A percentile compares a stretch with the other conserved stretches of the same genome.
phyloP scores from a whole-genome alignment of 768 basidiomycete species.

The Daedalea quercina region DNA sequence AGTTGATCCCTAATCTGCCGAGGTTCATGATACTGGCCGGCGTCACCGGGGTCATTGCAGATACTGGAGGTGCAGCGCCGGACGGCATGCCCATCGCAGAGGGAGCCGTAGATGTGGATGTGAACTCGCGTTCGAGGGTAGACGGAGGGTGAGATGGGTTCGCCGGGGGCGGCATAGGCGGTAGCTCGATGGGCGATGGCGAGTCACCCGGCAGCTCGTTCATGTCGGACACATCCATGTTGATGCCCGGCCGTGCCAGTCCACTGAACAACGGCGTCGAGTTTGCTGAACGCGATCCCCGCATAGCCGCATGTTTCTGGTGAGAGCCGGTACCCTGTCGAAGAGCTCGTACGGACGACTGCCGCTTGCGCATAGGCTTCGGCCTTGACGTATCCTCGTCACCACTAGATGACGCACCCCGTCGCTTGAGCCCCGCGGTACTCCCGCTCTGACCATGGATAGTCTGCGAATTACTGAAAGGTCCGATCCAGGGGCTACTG shows the following conservation, averaged over 20 bases:
- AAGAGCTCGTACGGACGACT: slow-evolving; percentile 36
- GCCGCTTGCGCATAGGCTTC: slow-evolving; percentile 45
- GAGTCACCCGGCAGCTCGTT: slow-evolving; percentile 39
- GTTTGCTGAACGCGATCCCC: slow-evolving; percentile 43
- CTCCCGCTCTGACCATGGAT: slow-evolving; percentile 17
- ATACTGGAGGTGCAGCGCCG: not conserved
- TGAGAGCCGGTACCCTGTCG: slow-evolving; percentile 8
- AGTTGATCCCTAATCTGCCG: slow-evolving; percentile 50
- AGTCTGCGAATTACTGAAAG: slow-evolving; percentile 36
- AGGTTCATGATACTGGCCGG: slow-evolving; percentile 93
- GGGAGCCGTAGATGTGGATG: not conserved
- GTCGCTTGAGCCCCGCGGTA: slow-evolving; percentile 24
- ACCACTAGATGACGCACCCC: slow-evolving; percentile 45
- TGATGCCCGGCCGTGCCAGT: slow-evolving; percentile 29
- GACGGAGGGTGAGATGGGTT: slow-evolving; percentile 27
- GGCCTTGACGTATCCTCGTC: slow-evolving; percentile 34
- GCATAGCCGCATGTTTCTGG: slow-evolving; percentile 5
- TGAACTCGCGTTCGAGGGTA: not conserved
- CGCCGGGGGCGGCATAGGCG: slow-evolving; percentile 85
- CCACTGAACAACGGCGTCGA: slow-evolving; percentile 48
- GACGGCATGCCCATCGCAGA: slow-evolving; percentile 6
- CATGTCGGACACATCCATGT: slow-evolving; percentile 29
- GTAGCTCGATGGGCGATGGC: slow-evolving; percentile 76
- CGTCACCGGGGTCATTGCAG: slow-evolving; percentile 67
- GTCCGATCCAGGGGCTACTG: slow-evolving; percentile 76